Percentiles rank a stretch among this genome's conserved stretches.
These are phyloP conservation scores for Populus pruinosa DNA, from an alignment of 345 rosid species.

Conservation along the genomic window DNA sequence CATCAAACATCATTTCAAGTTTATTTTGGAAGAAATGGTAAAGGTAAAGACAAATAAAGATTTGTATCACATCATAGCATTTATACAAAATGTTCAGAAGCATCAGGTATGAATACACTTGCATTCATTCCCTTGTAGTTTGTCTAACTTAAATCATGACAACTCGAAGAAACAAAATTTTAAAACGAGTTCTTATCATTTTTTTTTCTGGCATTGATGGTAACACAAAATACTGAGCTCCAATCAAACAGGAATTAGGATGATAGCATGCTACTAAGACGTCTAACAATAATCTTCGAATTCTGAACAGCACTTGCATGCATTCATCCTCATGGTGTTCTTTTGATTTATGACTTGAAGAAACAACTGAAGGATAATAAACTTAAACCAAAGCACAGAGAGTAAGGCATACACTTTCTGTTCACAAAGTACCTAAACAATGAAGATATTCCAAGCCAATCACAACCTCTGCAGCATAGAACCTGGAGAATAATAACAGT, in stretches of 20 bases:
- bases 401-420: background rate
- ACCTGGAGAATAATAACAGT: constrained; percentile 46
- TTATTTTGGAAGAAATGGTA: background rate
- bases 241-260: background rate
- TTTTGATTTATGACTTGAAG: background rate
- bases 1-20: background rate
- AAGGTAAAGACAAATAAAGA: background rate
- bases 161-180: background rate
- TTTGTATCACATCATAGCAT: background rate
- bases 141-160: background rate
- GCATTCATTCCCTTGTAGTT: background rate
- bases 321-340: background rate
- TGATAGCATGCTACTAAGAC: background rate
- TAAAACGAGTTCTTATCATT: background rate
- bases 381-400: background rate
- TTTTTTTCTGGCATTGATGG: background rate
- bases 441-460: constrained; percentile 91
- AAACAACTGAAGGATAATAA: background rate
- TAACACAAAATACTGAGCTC: background rate
- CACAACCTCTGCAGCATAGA: constrained; percentile 89
- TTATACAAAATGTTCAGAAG: background rate
- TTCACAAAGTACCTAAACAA: constrained; percentile 64
- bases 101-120: background rate
- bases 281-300: background rate
- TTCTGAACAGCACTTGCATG: background rate